A percentile compares a stretch with the other conserved stretches of the same genome.
Conservation (phyloP, 805 yeast genomes). For the Candida adriatica region DNA sequence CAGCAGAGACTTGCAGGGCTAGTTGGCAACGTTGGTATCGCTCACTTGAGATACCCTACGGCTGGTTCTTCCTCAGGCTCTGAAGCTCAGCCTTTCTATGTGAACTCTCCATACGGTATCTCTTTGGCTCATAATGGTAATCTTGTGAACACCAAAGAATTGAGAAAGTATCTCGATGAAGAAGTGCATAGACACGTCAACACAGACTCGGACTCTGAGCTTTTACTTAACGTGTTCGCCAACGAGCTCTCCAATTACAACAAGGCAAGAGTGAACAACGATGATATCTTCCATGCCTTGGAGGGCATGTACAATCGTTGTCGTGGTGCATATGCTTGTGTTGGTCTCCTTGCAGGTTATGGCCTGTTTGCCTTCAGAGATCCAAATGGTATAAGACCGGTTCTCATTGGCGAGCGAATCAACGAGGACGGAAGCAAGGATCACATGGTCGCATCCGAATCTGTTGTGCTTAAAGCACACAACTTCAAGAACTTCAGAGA, state of each 20-base stretch:
- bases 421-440: slow-evolving; percentile 67
- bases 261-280: slow-evolving; percentile 87
- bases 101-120: slow-evolving; percentile 94
- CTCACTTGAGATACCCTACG: slow-evolving; percentile 93
- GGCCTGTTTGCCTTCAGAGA: slow-evolving; percentile 95
- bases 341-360: slow-evolving; percentile 92
- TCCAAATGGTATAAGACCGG: slow-evolving; percentile 94
- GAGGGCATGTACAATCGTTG: slow-evolving; percentile 73
- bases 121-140: slow-evolving; percentile 91
- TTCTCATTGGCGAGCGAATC: slow-evolving; percentile 75
- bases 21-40: slow-evolving; percentile 92
- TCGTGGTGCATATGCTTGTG: slow-evolving; percentile 97
- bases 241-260: slow-evolving; percentile 85
- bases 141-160: slow-evolving; percentile 76
- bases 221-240: slow-evolving; percentile 84
- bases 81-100: slow-evolving; percentile 98
- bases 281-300: slow-evolving; percentile 81
- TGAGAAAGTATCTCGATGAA: slow-evolving; percentile 79
- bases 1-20: slow-evolving; percentile 69
- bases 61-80: slow-evolving; percentile 94
- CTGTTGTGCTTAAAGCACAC: slow-evolving; percentile 90
- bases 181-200: slow-evolving; percentile 95
- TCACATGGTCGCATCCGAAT: slow-evolving; percentile 93
- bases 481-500: slow-evolving; percentile 78
- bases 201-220: slow-evolving; percentile 94